Base-by-base conservation (phyloP, 257 asterid species). In the Nicotiana obtusifolia region DNA sequence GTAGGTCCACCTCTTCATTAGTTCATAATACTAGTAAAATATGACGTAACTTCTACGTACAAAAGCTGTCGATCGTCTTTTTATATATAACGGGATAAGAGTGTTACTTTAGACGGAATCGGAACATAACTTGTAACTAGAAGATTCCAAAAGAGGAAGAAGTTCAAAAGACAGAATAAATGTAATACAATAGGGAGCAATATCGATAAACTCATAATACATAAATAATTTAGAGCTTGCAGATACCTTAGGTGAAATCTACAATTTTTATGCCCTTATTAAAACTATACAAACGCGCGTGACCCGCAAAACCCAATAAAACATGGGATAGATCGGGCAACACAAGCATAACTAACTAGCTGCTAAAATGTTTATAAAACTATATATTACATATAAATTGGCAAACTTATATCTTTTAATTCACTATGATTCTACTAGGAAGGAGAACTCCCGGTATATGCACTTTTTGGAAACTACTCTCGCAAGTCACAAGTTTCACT, bases 401-500 rank as follows among this genome's bases (percentile, higher is more conserved):
- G 84, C 66, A 64, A 69, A 54, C 62, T 67, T 78, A 76, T 15
- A 28, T 80, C 67, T 84, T 7, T 37, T 83, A 92, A 82, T 87
- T 89, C 77, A 91, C 54, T 31, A 88, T 80, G 61, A 95, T 85
- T 64, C 81, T 86, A 10, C 77, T 54, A 83, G 98, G 98, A 64
- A 94, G 97, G 67, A 93, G 81, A 73, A 78, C 86, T 60, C 82
- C 82, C 59, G 82, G 73, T 77, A 19, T 60, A 69, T 80, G 82
- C 65, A 84, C 89, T n/a, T 83, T 82, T 16, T 64, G 61, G 52
- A 56, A 20, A 31, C 24, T 49, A 8, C 85, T 88, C 26, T 90
- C 91, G 5, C 82, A 85, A 14, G 85, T 78, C 5, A 83, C 88
- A 26, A 95, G 87, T 71, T 89, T 92, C 11, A 95, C 89, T 0